A percentile compares a stretch with the other conserved stretches of the same genome.
These are phyloP conservation scores for Emergomyces pasteurianus DNA, from an alignment of 2,329 filamentous ascomycete species.

Conservation along the genomic window DNA sequence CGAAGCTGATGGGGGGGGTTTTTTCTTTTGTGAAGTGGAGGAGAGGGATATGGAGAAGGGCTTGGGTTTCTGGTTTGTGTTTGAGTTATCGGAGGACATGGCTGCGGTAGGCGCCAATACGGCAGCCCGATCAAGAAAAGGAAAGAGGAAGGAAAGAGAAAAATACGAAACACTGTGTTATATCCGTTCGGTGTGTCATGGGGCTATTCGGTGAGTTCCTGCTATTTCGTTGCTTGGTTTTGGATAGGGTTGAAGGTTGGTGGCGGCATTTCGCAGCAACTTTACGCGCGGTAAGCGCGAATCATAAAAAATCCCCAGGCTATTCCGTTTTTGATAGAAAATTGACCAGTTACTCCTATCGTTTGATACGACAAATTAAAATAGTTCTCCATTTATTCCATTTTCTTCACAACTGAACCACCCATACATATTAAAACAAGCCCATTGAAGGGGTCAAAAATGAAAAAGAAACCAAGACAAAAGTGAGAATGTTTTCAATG, in stretches of 20 bases:
- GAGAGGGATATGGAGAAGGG: slow-evolving; percentile 32
- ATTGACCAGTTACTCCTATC: too few species aligned
- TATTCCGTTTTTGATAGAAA: too few species aligned
- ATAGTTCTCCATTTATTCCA: too few species aligned
- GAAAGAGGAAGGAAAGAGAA: background rate
- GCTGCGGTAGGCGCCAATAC: background rate
- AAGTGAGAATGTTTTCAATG: too few species aligned
- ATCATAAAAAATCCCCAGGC: too few species aligned
- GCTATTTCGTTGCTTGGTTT: background rate
- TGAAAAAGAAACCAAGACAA: too few species aligned
- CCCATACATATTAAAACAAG: too few species aligned
- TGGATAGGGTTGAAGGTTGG: background rate
- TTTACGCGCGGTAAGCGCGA: background rate
- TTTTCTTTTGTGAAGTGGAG: slow-evolving; percentile 24
- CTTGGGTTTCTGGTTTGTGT: slow-evolving; percentile 27
- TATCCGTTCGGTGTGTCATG: background rate
- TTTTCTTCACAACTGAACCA: too few species aligned
- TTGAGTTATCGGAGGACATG: slow-evolving; percentile 7
- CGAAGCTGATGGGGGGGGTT: slow-evolving; percentile 8
- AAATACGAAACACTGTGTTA: background rate
- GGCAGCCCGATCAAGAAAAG: background rate
- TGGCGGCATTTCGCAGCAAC: background rate
- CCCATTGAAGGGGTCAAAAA: too few species aligned
- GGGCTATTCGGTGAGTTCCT: background rate
- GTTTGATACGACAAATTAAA: background rate